A percentile compares a stretch with the other conserved stretches of the same genome.
phyloP scores from a whole-genome alignment of 108 stramenopile genomes.

The Cyclostephanos invisitatus region DNA sequence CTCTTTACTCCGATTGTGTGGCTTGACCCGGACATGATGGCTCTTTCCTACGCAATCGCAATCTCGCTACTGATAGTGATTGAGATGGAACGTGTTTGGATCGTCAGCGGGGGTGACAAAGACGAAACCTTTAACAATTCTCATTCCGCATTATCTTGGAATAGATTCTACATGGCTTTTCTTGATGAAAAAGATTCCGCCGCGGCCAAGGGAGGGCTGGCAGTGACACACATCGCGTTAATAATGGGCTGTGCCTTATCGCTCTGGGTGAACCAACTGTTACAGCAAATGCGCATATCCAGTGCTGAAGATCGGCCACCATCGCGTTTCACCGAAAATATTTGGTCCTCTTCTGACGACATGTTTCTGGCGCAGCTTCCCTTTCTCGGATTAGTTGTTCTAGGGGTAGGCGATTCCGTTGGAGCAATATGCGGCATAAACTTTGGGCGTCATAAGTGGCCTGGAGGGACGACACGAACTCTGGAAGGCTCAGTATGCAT shows the following conservation, averaged over 20 bases:
- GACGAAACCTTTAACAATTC: conserved; percentile 39
- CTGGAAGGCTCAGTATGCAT: conserved; percentile 78
- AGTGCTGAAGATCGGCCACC: background rate
- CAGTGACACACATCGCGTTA: conserved; percentile 73
- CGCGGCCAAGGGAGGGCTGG: conserved; percentile 45
- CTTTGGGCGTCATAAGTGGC: conserved; percentile 45
- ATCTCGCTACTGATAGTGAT: conserved; percentile 58
- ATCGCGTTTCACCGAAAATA: background rate
- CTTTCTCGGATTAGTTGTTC: conserved; percentile 63
- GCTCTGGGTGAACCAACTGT: conserved; percentile 56
- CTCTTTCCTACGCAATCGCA: conserved; percentile 77
- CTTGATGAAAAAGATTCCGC: conserved; percentile 54
- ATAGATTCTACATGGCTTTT: conserved; percentile 46
- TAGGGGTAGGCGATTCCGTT: conserved; percentile 81
- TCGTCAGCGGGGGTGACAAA: conserved; percentile 1
- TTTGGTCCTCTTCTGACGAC: conserved; percentile 1
- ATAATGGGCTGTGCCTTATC: conserved; percentile 82
- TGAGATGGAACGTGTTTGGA: conserved; percentile 58
- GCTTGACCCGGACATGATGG: conserved; percentile 66
- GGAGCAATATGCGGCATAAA: conserved; percentile 67
- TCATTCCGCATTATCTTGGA: conserved; percentile 23
- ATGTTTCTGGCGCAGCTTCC: conserved; percentile 29
- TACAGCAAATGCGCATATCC: conserved; percentile 9
- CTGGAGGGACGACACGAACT: conserved; percentile 62
- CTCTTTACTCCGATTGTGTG: conserved; percentile 67